Percentiles rank a stretch among this genome's conserved stretches.
phyloP scores from a whole-genome alignment of 352 stramenopile species.

The Pythium volutum region DNA sequence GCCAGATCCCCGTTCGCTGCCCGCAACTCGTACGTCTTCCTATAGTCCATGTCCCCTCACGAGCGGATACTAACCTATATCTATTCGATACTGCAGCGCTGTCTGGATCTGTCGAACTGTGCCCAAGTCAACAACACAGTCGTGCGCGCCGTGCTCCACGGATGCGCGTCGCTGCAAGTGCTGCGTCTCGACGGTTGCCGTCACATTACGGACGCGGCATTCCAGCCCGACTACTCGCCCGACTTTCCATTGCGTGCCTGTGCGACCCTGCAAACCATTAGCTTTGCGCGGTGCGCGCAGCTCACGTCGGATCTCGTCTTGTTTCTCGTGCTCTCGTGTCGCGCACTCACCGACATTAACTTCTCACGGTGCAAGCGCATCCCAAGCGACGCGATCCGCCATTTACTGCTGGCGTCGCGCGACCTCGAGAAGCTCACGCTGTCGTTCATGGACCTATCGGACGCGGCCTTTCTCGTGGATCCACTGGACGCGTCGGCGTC shows the following conservation, averaged over 20 bases:
- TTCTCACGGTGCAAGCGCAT: conserved; percentile 86
- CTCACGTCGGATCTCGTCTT: conserved; percentile 71
- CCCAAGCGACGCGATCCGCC: conserved; percentile 64
- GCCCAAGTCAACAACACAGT: conserved; percentile 87
- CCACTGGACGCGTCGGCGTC: conserved; percentile 9
- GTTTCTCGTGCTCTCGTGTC: conserved; percentile 77
- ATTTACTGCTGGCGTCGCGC: conserved; percentile 57
- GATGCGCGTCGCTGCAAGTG: conserved; percentile 69
- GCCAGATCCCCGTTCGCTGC: conserved; percentile 82
- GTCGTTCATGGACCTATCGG: conserved; percentile 82
- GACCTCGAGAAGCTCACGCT: conserved; percentile 68
- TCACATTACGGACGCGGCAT: conserved; percentile 85
- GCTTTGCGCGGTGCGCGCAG: conserved; percentile 80
- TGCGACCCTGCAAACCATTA: conserved; percentile 72
- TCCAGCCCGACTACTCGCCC: conserved; percentile 78
- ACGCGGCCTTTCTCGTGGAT: conserved; percentile 46
- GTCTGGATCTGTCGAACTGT: conserved; percentile 81
- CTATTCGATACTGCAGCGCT: conserved; percentile 41
- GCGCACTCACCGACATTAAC: conserved; percentile 73
- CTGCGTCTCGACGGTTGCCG: conserved; percentile 82
- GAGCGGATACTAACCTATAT: not conserved
- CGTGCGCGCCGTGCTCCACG: conserved; percentile 74
- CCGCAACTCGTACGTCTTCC: conserved; percentile 64
- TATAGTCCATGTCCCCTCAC: not conserved
- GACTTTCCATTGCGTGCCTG: conserved; percentile 69